A percentile compares a stretch with the other conserved stretches of the same genome.
Evolutionary conservation across 1,284 basidiomycete species (phyloP).

Genomic region (Wolfiporia cocos): DNA sequence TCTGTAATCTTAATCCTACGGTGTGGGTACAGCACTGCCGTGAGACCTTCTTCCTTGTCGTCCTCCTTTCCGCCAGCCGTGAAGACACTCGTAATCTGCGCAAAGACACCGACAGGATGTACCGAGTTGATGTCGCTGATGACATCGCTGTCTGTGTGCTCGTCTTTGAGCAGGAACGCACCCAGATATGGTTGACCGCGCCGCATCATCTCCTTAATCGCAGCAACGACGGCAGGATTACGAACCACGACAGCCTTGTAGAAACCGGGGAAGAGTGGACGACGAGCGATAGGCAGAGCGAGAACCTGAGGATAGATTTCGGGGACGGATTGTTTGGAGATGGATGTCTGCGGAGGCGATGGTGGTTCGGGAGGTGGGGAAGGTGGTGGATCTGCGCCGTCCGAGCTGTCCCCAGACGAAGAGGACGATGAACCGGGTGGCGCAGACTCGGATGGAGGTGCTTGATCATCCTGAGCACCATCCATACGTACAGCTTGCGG

Average conservation of each 20-base stretch:
- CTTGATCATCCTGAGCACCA: conserved; percentile 19
- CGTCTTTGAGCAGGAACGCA: conserved; percentile 96
- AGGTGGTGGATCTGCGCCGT: conserved; percentile 23
- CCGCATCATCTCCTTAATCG: conserved; percentile 95
- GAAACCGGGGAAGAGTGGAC: conserved; percentile 96
- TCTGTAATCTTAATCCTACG: conserved; percentile 89
- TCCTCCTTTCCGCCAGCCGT: conserved; percentile 46
- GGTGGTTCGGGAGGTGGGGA: conserved; percentile 30
- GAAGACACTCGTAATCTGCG: conserved; percentile 96
- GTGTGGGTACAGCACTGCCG: conserved; percentile 94
- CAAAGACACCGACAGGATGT: conserved; percentile 93
- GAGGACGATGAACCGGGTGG: conserved; percentile 23
- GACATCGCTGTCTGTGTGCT: conserved; percentile 88
- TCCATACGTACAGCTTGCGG: conserved; percentile 16
- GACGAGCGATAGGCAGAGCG: conserved; percentile 91
- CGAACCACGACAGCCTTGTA: conserved; percentile 96
- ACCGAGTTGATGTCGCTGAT: conserved; percentile 88
- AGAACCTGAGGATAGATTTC: conserved; percentile 92
- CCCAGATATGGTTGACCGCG: conserved; percentile 97
- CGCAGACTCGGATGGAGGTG: conserved; percentile 22
- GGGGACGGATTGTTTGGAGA: conserved; percentile 80
- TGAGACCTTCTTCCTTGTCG: conserved; percentile 81
- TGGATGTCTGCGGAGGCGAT: conserved; percentile 43
- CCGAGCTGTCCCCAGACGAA: conserved; percentile 25
- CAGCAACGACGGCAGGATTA: conserved; percentile 87